Evolutionary conservation across 192 early-diverging fungal genomes (phyloP), one percentile per base, ranked within the genome.

Genomic region (Haplosporangium gracile): DNA sequence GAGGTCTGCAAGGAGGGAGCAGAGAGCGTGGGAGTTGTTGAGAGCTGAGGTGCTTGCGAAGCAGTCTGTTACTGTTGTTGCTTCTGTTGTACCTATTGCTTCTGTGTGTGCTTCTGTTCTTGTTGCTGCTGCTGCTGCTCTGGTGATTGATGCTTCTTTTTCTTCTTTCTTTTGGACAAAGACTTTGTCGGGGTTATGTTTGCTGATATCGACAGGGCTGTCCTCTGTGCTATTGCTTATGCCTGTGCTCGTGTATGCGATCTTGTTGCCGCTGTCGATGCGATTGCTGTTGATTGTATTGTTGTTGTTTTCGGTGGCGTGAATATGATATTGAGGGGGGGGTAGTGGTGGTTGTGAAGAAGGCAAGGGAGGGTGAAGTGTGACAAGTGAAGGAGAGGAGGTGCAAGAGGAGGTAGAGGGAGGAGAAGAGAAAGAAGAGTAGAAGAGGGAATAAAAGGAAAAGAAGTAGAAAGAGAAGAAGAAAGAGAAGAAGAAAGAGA

Each of bases 11-110:
- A 29, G 42, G 20, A 5, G 16, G 70, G 70, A 42, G 55, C n/a
- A 9, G 43, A 45, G 71, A 45, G 40, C 26, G 71, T 70, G 39
- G 38, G 69, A 40, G 69, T 42, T 70, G 69, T 70, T 70, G 69
- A 40, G 18, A 2, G 69, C 24, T 57, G 34, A 36, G 5, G 0
- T 55, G 20, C 26, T 29, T 26, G 15, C 1, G 32, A 47, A 60
- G 51, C 36, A 60, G 51, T 76, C 22, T 22, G 53, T 11, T 40
- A 57, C 24, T 16, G 75, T 11, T 26, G 9, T 5, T 65, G 53
- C 26, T 40, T 55, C 24, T 16, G 60, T 11, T 16, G 22, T 13
- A 42, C 8, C 11, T 75, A 36, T 68, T 51, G 10, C 60, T 57
- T 26, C 6, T 65, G 34, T 65, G 57, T 45, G 53, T 18, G 36